Conservation (phyloP, 306 rosid genomes). For the Sindora glabra region DNA sequence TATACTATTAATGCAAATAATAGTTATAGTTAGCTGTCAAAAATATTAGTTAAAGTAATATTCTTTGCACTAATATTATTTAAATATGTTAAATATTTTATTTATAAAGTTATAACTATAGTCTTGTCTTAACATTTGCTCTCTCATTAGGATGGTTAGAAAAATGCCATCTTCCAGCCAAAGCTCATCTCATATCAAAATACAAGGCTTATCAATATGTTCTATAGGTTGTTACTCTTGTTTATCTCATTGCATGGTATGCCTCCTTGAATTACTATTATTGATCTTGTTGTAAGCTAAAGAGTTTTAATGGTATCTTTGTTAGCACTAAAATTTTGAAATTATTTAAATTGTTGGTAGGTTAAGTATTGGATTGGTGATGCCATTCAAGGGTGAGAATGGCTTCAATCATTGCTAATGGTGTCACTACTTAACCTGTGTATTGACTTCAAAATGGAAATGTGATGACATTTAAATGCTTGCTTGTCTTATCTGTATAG, state of each 20-base stretch:
- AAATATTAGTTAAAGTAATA: no score
- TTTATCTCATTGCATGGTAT: constrained; percentile 60
- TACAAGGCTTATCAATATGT: constrained; percentile 66
- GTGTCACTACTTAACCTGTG: constrained; percentile 67
- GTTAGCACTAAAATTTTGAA: no score
- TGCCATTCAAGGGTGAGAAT: constrained; percentile 51
- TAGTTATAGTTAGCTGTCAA: no score
- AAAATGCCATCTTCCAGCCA: constrained; percentile 33
- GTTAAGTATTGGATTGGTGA: constrained; percentile 44
- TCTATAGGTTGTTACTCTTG: constrained; percentile 43
- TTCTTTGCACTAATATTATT: no score
- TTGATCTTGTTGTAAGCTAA: not conserved
- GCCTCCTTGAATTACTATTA: constrained; percentile 6
- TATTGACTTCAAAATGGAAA: constrained; percentile 66
- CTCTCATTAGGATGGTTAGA: constrained; percentile 62
- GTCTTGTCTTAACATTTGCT: no score
- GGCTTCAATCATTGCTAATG: constrained; percentile 65
- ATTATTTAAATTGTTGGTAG: constrained; percentile 29
- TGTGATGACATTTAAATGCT: constrained; percentile 29
- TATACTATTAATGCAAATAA: no score
- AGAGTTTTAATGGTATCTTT: not conserved
- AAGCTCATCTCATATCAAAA: constrained; percentile 47
- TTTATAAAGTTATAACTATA: no score
- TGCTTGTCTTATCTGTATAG: not conserved
- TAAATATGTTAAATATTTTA: no score